phyloP scores from a whole-genome alignment of 306 rosid genomes.

The Crotalaria pallida region DNA sequence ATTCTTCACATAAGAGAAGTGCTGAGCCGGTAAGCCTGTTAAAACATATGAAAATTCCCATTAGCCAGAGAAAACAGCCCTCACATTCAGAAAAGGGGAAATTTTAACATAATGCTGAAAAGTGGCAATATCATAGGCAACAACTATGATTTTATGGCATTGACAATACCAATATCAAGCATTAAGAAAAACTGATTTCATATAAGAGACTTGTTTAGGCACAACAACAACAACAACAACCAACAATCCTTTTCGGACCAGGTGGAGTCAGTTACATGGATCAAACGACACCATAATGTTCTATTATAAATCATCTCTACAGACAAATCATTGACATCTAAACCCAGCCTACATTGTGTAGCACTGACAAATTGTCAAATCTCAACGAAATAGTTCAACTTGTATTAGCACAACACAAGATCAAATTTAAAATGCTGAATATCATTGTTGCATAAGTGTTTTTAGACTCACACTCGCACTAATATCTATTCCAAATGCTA shows the following conservation, averaged over 20 bases:
- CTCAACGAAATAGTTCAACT: neutral
- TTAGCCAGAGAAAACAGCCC: slow-evolving; percentile 9
- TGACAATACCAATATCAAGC: neutral
- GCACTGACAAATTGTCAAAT: no score
- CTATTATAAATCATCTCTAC: no score
- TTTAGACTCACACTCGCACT: neutral
- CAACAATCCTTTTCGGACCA: no score
- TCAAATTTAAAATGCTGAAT: slow-evolving; percentile 12
- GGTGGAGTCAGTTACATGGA: no score
- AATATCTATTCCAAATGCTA: neutral
- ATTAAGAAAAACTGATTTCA: neutral
- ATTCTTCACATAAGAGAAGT: slow-evolving; percentile 76
- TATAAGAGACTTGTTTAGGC: neutral
- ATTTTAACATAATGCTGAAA: neutral
- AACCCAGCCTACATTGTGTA: no score
- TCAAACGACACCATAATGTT: no score
- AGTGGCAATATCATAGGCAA: neutral
- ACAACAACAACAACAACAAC: neutral
- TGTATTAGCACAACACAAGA: neutral
- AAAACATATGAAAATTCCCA: slow-evolving; percentile 20
- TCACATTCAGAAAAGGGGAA: neutral
- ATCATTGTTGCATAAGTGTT: neutral
- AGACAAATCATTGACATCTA: no score
- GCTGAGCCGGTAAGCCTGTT: slow-evolving; percentile 77
- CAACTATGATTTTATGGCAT: neutral